Percentiles rank a stretch among this genome's conserved stretches.
Conservation (phyloP, 73 alveolate species). For the Symbiodinium pilosum region DNA sequence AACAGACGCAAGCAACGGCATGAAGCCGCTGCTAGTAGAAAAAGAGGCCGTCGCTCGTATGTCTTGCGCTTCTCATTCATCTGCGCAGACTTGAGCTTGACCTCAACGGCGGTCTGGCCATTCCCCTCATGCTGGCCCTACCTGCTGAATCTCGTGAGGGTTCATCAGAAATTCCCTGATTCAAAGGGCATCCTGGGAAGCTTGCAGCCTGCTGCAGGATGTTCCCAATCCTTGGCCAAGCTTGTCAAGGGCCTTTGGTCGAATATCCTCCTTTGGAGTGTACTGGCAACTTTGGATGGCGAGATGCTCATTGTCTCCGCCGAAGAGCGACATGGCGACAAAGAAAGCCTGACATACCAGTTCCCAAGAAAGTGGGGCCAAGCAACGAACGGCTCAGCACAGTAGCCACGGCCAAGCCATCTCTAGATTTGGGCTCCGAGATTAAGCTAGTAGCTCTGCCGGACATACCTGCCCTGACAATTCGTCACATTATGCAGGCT, state of each 20-base stretch:
- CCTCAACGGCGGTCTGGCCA: background rate
- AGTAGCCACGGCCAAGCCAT: too few species aligned
- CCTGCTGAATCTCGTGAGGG: background rate
- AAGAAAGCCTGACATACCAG: background rate
- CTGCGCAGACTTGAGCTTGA: conserved; percentile 95
- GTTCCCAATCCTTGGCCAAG: conserved; percentile 94
- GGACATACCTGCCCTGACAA: too few species aligned
- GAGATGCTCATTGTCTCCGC: conserved; percentile 63
- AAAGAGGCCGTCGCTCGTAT: conserved; percentile 79
- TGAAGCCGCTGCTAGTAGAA: background rate
- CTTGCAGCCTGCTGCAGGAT: conserved; percentile 96
- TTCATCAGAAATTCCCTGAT: background rate
- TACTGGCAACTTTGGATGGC: background rate
- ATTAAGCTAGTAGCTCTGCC: too few species aligned
- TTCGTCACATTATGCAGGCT: too few species aligned
- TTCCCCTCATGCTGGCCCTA: background rate
- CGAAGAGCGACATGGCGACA: conserved; percentile 86
- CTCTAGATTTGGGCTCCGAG: too few species aligned
- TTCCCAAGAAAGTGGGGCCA: too few species aligned
- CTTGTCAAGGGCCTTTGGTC: too few species aligned
- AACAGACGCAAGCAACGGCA: background rate
- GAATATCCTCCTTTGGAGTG: too few species aligned
- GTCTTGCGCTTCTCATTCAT: conserved; percentile 95
- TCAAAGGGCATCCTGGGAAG: conserved; percentile 12
- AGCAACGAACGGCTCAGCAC: too few species aligned